Evolutionary conservation across 495 filamentous ascomycete genomes (phyloP), one percentile per base, ranked within the genome.

Genomic region (Geoglossum glabrum): DNA sequence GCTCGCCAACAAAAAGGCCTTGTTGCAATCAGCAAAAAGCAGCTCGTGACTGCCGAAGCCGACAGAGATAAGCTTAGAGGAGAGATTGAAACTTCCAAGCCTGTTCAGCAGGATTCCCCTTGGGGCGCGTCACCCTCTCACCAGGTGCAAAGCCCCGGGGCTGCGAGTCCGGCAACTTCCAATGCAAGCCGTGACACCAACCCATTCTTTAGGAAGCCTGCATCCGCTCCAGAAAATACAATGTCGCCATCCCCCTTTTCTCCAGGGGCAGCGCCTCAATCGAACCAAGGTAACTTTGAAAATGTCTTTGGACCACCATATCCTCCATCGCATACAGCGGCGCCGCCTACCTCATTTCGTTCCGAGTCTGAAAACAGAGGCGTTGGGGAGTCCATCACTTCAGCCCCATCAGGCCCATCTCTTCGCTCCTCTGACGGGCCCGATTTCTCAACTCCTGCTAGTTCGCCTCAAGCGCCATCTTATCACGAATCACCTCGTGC

Each of bases 11-110:
- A 96, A 70, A 95, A 93, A 69, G 92, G 92, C 10, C 70, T 95
- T 46, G 92, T 93, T 47, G 87, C 93, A 4, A 97, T 98, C 70
- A 94, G 93, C 72, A 96, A 93, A 72, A 97, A 98, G 71, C 92
- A 98, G 71, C 74, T 96, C 51, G 76, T 84, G 36, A 95, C 90
- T 0, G 83, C 82, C 60, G 93, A 98, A 68, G 78, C 74, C 31
- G 92, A 97, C 64, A 76, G 83, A 17, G 90, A 95, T 45, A 90
- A 85, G 69, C 67, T 92, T 40, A 87, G 88, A 69, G 69, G 69
- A 8, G 88, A 95, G 62, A 83, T 85, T 40, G 65, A 66, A 40
- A 54, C 65, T 19, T 66, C 62, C 7, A 63, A 65, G n/a, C 64
- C 64, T 34, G 63, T 66, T 46, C 59, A 68, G 55, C 64, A 75